A percentile compares a stretch with the other conserved stretches of the same genome.
Conservation (phyloP, 2,329 filamentous ascomycete species). For the Ophiognomonia clavigignenti-juglandacearum region DNA sequence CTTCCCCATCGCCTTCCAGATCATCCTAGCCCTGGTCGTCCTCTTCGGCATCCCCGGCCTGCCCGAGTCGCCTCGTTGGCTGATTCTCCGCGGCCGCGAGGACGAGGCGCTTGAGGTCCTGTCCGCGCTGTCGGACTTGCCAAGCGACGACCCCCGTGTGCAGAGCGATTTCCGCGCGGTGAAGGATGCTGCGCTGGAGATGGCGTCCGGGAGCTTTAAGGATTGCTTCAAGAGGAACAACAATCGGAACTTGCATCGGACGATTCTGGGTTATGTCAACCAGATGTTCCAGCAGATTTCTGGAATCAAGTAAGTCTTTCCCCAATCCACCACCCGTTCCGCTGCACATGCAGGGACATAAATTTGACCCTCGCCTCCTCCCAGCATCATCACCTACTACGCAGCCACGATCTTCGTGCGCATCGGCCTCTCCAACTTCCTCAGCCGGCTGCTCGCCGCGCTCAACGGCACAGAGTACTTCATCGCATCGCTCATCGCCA, state of each 20-base stretch:
- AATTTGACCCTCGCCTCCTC: background rate
- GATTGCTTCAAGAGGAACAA: conserved; percentile 11
- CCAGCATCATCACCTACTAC: conserved; percentile 15
- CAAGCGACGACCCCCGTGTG: conserved; percentile 7
- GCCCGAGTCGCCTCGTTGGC: conserved; percentile 19
- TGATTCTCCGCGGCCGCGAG: conserved; percentile 17
- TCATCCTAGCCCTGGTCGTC: conserved; percentile 17
- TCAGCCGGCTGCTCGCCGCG: conserved; percentile 18
- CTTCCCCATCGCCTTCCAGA: conserved; percentile 25
- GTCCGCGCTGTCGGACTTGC: conserved; percentile 4
- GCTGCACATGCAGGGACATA: too few species aligned
- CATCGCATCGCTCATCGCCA: conserved; percentile 15
- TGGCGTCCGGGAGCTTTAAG: conserved; percentile 3
- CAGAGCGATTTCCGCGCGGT: conserved; percentile 6
- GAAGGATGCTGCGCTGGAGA: conserved; percentile 6
- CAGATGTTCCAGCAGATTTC: conserved; percentile 39
- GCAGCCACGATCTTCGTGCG: conserved; percentile 19
- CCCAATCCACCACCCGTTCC: too few species aligned
- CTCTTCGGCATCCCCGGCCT: conserved; percentile 13
- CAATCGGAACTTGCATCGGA: conserved; percentile 9
- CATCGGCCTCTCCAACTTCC: conserved; percentile 16
- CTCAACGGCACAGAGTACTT: conserved; percentile 20
- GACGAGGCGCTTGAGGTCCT: conserved; percentile 14
- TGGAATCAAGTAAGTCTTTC: conserved; percentile 18
- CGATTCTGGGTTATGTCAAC: conserved; percentile 7